Evolutionary conservation across 768 basidiomycete species (phyloP).

Genomic region (Calvatia gigantea): DNA sequence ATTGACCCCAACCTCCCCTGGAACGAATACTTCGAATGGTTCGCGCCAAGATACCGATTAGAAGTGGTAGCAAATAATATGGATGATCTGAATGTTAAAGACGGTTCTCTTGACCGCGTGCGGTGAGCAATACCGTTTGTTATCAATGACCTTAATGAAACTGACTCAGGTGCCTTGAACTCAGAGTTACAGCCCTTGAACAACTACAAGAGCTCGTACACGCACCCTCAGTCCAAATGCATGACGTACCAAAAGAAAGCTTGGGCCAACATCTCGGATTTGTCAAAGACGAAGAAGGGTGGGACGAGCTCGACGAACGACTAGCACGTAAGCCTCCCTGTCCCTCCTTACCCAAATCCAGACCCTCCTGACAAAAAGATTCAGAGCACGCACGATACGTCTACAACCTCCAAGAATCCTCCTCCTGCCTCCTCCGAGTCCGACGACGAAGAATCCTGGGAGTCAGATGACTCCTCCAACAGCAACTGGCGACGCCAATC

Average conservation of each 20-base stretch:
- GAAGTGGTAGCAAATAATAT: constrained; percentile 92
- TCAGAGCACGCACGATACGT: constrained; percentile 67
- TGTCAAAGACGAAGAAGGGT: constrained; percentile 42
- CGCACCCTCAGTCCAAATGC: constrained; percentile 86
- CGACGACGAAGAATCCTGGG: constrained; percentile 47
- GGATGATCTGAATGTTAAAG: constrained; percentile 86
- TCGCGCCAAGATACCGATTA: constrained; percentile 90
- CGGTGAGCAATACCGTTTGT: constrained; percentile 43
- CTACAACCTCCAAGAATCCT: constrained; percentile 53
- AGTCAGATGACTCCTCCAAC: constrained; percentile 45
- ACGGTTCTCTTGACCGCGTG: constrained; percentile 76
- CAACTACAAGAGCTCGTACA: constrained; percentile 42
- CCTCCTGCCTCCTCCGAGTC: constrained; percentile 25
- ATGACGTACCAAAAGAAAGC: constrained; percentile 74
- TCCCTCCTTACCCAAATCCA: not conserved
- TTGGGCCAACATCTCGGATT: constrained; percentile 63
- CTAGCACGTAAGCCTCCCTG: constrained; percentile 60
- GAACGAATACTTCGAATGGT: constrained; percentile 96
- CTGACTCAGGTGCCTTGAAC: not conserved
- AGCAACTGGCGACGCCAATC: constrained; percentile 18
- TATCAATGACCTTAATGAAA: not conserved
- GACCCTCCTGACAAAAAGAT: not conserved
- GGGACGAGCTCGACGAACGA: constrained; percentile 62
- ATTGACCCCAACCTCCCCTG: constrained; percentile 79
- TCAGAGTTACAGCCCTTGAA: constrained; percentile 36